phyloP scores from a whole-genome alignment of 305 asterid genomes.

The Rubia balearica region DNA sequence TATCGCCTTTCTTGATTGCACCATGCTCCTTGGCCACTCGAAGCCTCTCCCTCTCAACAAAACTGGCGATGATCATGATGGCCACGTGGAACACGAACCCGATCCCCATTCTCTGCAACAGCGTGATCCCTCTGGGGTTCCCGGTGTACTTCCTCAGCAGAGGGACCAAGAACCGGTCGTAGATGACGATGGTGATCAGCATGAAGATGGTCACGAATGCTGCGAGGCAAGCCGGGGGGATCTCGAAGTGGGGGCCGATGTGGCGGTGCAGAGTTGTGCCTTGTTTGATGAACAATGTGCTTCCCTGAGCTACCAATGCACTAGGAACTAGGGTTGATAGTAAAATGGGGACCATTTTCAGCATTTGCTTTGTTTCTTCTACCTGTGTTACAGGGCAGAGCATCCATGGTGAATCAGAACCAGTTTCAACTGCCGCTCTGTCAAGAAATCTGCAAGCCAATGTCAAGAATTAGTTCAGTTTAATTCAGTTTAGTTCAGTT shows the following conservation, averaged over 20 bases:
- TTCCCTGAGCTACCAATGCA: slow-evolving; percentile 44
- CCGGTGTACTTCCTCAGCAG: slow-evolving; percentile 35
- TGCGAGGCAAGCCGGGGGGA: slow-evolving; percentile 56
- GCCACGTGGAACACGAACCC: slow-evolving; percentile 44
- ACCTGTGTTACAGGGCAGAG: slow-evolving; percentile 57
- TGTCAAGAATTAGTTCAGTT: neutral
- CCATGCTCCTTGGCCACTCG: slow-evolving; percentile 36
- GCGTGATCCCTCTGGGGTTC: slow-evolving; percentile 54
- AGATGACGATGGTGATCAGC: slow-evolving; percentile 35
- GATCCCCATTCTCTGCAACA: slow-evolving; percentile 46
- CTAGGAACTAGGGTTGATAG: slow-evolving; percentile 49
- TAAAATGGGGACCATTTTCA: slow-evolving; percentile 55
- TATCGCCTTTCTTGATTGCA: slow-evolving; percentile 21
- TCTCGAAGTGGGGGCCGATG: slow-evolving; percentile 43
- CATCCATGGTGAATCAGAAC: slow-evolving; percentile 34
- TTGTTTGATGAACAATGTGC: slow-evolving; percentile 55
- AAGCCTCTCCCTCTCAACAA: slow-evolving; percentile 40
- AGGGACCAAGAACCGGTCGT: slow-evolving; percentile 53
- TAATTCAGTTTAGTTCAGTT: neutral
- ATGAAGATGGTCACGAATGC: slow-evolving; percentile 56
- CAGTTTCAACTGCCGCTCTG: slow-evolving; percentile 45
- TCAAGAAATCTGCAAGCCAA: slow-evolving; percentile 36
- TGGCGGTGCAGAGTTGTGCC: slow-evolving; percentile 40
- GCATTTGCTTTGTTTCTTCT: slow-evolving; percentile 59
- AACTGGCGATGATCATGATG: slow-evolving; percentile 38